These are phyloP conservation scores for Colletotrichum tamarilloi DNA, from an alignment of 2,329 filamentous ascomycete genomes.

Conservation along the genomic window DNA sequence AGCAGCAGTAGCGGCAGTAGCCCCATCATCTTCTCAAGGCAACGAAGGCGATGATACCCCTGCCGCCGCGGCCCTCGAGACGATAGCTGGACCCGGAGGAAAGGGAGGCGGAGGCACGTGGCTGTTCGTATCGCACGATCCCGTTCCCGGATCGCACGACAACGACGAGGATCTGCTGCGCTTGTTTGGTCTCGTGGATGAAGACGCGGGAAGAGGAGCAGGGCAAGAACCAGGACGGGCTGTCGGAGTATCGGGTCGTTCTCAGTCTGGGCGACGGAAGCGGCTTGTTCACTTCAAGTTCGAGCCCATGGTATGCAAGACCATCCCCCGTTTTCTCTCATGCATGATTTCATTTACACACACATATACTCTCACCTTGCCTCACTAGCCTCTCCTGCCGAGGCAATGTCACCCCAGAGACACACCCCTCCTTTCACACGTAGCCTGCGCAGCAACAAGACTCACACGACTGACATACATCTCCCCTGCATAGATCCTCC, in stretches of 20 bases:
- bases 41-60: conserved; percentile 26
- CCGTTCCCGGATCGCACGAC: conserved; percentile 55
- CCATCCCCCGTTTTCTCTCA: conserved; percentile 17
- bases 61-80: conserved; percentile 36
- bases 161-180: conserved; percentile 34
- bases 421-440: background rate
- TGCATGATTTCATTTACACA: background rate
- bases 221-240: background rate
- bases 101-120: conserved; percentile 88
- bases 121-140: conserved; percentile 89
- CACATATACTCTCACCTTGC: background rate
- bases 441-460: background rate
- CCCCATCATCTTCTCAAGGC: conserved; percentile 6
- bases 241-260: conserved; percentile 21
- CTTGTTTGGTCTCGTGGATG: conserved; percentile 52
- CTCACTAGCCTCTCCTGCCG: background rate
- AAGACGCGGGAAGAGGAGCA: background rate
- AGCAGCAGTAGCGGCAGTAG: conserved; percentile 18
- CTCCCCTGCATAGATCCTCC: conserved; percentile 75
- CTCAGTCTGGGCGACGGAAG: conserved; percentile 42
- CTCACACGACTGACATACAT: conserved; percentile 4
- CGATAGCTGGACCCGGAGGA: conserved; percentile 75
- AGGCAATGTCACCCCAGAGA: background rate
- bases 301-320: conserved; percentile 84
- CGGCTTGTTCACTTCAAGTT: conserved; percentile 87